Conservation (phyloP, 2,329 filamentous ascomycete species). For the Cercospora sojina region DNA sequence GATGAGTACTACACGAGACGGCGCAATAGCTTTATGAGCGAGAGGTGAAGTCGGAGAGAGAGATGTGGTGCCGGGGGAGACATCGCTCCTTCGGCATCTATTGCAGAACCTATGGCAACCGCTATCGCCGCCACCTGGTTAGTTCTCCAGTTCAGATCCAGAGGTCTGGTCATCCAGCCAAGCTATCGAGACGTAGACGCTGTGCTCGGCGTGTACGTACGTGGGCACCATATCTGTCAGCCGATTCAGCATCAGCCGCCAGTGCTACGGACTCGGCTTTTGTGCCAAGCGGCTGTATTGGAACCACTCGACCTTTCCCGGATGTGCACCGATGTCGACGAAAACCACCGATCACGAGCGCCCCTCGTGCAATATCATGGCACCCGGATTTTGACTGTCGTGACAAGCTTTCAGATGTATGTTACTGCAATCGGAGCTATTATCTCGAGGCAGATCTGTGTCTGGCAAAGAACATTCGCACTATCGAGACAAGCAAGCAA, state of each 20-base stretch:
- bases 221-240: slow-evolving; percentile 2
- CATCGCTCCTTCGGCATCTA: neutral
- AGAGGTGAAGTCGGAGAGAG: slow-evolving; percentile 10
- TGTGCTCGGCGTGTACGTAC: neutral
- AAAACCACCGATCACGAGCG: neutral
- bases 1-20: neutral
- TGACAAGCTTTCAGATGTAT: neutral
- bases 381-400: neutral
- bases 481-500: neutral
- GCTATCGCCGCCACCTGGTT: neutral
- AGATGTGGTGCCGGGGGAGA: neutral
- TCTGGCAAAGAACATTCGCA: neutral
- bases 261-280: neutral
- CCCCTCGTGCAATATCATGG: neutral
- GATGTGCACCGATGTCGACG: neutral
- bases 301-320: neutral
- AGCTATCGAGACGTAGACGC: neutral
- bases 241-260: neutral
- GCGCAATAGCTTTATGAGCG: neutral
- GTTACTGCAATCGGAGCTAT: neutral
- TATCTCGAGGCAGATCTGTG: neutral
- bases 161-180: neutral
- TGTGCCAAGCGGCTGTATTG: neutral
- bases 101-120: neutral
- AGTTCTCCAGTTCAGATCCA: neutral